Percentiles rank a stretch among this genome's conserved stretches.
Conservation (phyloP, 345 rosid species). For the Moricandia arvensis region DNA sequence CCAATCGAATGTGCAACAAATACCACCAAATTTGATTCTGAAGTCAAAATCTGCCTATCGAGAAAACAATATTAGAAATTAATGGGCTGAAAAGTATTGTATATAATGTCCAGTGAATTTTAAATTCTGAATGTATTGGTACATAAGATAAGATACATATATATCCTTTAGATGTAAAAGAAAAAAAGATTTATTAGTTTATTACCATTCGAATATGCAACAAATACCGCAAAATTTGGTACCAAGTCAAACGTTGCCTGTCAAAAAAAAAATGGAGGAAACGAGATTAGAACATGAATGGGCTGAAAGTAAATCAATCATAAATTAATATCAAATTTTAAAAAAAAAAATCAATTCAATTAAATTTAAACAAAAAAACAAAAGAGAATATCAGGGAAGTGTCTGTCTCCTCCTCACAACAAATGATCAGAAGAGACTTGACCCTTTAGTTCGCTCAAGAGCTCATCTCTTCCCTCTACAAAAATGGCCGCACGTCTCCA, state of each 20-base stretch:
- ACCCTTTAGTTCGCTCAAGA: slow-evolving; percentile 57
- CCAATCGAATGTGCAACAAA: not conserved
- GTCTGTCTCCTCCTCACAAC: slow-evolving; percentile 37
- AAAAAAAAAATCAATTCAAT: not conserved
- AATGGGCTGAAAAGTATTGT: not conserved
- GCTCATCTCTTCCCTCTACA: slow-evolving; percentile 46
- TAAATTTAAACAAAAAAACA: slow-evolving; percentile 9
- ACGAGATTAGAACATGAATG: not conserved
- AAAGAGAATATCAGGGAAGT: slow-evolving; percentile 17
- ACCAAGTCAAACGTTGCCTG: not conserved
- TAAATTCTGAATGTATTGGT: not conserved
- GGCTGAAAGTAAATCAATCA: not conserved
- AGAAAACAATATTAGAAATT: not conserved
- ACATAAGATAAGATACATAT: not conserved
- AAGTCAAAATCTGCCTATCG: not conserved
- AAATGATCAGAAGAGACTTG: slow-evolving; percentile 32
- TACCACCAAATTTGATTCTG: not conserved
- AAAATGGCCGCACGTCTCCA: slow-evolving; percentile 43
- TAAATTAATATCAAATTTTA: too few species aligned
- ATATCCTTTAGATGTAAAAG: not conserved
- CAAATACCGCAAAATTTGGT: not conserved
- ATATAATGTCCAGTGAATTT: not conserved
- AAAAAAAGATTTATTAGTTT: not conserved
- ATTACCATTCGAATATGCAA: slow-evolving; percentile 5
- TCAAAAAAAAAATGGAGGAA: not conserved